Evolutionary conservation across 306 rosid species (phyloP), one percentile per base, ranked within the genome.

Genomic region (Glycyrrhiza uralensis): DNA sequence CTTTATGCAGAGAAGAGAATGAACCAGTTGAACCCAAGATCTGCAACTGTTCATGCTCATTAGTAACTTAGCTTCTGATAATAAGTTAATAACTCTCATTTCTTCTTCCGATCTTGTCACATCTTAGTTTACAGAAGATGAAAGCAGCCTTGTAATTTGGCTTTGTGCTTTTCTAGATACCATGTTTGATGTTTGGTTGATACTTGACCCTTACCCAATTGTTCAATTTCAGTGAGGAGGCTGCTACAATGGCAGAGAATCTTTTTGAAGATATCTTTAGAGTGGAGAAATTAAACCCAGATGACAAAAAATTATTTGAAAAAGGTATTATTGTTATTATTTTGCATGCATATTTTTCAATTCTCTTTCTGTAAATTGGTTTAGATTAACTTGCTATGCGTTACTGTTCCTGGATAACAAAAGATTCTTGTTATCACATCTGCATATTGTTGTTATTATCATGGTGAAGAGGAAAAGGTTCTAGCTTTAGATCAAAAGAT

Each of bases 211-310:
- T 62, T 62, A 62, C n/a, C 51, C 2, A 6, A 6, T 20, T 62
- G 7, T 45, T 44, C 56, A 66, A 9, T 14, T 24, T 65, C 63
- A 23, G 38, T 24, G n/a, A 19, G 23, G 3, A 28, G 38, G 23
- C 35, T 18, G 35, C 23, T 17, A 59, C 45, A 69, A 90, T 89
- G 97, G 97, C 83, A 28, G 96, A 93, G 81, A 71, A 81, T 72
- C 97, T 93, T 11, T 90, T 93, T 38, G 97, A 93, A 55, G 98
- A 93, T 75, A 85, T 90, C 51, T 90, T 93, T 39, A 86, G 87
- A 75, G 84, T 89, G 2, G 93, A 87, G 38, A 78, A 72, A 33
- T n/a, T 78, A 23, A 78, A 78, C 60, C 82, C 82, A 1, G 82
- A 78, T 54, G 78, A 71, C 68, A 71, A 71, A 64, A 78, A 78